A percentile compares a stretch with the other conserved stretches of the same genome.
These are phyloP conservation scores for Diaporthe ilicicola DNA, from an alignment of 2,329 filamentous ascomycete species.

Conservation along the genomic window DNA sequence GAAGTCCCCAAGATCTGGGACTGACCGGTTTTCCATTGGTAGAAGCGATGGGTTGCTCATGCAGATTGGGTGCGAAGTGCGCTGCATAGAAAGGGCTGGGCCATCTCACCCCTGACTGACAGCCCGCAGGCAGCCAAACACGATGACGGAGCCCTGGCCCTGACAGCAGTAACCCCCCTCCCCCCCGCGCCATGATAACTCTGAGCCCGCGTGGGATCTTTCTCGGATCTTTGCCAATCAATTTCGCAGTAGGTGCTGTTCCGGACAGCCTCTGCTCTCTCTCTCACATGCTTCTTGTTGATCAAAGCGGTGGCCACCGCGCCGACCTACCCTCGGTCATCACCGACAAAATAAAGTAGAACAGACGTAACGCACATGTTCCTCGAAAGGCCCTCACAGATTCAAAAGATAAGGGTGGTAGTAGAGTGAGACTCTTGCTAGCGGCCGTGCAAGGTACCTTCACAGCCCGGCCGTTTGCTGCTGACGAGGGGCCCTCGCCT, in stretches of 20 bases:
- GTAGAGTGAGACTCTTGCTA: neutral
- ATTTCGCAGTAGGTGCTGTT: slow-evolving; percentile 20
- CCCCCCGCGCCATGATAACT: neutral
- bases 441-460: neutral
- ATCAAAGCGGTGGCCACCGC: neutral
- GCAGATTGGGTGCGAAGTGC: slow-evolving; percentile 10
- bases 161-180: neutral
- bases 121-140: slow-evolving; percentile 10
- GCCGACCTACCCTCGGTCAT: neutral
- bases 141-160: neutral
- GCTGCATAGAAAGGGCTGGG: slow-evolving; percentile 10
- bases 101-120: slow-evolving; percentile 15
- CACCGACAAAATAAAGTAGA: slow-evolving; percentile 18
- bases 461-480: neutral
- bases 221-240: slow-evolving; percentile 16
- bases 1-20: slow-evolving; percentile 10
- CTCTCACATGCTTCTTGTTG: slow-evolving; percentile 8
- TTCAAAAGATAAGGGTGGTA: neutral
- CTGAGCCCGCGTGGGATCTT: slow-evolving; percentile 10
- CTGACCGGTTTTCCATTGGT: slow-evolving; percentile 23
- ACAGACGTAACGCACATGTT: slow-evolving; percentile 24
- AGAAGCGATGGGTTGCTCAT: slow-evolving; percentile 17
- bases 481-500: neutral
- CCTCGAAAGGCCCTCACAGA: slow-evolving; percentile 13
- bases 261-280: slow-evolving; percentile 28